These are phyloP conservation scores for Volvox africanus DNA, from an alignment of 139 green algal genomes.

Conservation along the genomic window DNA sequence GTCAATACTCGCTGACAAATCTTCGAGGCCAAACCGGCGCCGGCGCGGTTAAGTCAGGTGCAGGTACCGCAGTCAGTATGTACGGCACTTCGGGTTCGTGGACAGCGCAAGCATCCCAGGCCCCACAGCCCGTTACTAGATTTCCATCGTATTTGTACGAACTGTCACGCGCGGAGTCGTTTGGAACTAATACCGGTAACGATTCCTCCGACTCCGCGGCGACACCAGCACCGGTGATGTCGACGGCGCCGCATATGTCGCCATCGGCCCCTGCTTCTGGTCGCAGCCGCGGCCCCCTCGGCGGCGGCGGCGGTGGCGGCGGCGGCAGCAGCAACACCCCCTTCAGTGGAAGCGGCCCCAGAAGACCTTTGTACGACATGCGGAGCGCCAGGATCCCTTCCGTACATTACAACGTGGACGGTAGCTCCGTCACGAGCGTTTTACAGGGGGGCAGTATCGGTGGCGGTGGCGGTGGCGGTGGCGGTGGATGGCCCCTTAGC, in stretches of 20 bases:
- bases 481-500: not conserved
- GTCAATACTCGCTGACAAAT: not conserved
- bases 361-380: not conserved
- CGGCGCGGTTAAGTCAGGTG: not conserved
- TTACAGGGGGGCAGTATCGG: not conserved
- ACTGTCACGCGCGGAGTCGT: not conserved
- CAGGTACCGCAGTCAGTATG: not conserved
- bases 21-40: not conserved
- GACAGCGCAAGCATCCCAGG: not conserved
- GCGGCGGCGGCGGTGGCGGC: not conserved
- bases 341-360: not conserved
- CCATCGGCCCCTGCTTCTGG: not conserved
- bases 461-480: not conserved
- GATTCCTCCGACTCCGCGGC: slow-evolving; percentile 1
- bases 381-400: not conserved
- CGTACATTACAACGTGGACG: not conserved
- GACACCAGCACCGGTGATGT: not conserved
- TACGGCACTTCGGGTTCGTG: not conserved
- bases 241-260: not conserved
- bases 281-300: not conserved
- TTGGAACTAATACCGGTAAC: not conserved
- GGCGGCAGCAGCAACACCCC: not conserved
- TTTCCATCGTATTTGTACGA: not conserved
- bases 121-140: not conserved
- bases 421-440: not conserved